These are phyloP conservation scores for Cryomyces minteri DNA, from an alignment of 495 filamentous ascomycete species.

Conservation along the genomic window DNA sequence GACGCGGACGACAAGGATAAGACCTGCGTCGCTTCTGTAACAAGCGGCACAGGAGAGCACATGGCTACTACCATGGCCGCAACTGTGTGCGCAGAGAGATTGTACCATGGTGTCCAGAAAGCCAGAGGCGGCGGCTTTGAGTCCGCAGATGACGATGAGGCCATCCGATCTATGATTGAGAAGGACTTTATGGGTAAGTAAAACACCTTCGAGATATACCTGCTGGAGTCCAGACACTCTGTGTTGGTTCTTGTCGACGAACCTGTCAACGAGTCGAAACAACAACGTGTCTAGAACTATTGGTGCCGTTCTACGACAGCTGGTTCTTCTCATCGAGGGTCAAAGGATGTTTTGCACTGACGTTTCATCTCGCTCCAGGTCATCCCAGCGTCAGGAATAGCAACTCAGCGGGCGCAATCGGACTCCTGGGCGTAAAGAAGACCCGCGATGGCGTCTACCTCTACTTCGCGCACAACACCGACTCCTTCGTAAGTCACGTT, in stretches of 20 bases:
- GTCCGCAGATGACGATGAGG: slow-evolving; percentile 48
- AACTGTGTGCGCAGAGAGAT: slow-evolving; percentile 51
- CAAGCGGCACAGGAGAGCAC: slow-evolving; percentile 90
- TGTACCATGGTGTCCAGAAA: slow-evolving; percentile 48
- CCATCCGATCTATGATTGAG: slow-evolving; percentile 50
- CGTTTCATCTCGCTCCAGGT: slow-evolving; percentile 20
- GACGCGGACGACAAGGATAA: slow-evolving; percentile 39
- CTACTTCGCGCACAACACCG: slow-evolving; percentile 84
- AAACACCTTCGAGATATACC: no score
- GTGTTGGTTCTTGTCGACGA: no score
- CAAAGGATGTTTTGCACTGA: background rate
- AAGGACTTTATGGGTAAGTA: slow-evolving; percentile 57
- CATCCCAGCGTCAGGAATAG: slow-evolving; percentile 62
- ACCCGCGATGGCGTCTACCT: slow-evolving; percentile 48
- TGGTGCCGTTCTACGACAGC: background rate
- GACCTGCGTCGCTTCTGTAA: slow-evolving; percentile 55
- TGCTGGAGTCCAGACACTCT: no score
- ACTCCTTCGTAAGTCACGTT: slow-evolving; percentile 49
- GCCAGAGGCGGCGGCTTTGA: slow-evolving; percentile 38
- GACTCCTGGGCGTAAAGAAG: slow-evolving; percentile 71
- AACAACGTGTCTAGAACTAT: no score
- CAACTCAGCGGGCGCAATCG: slow-evolving; percentile 57
- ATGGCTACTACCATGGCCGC: slow-evolving; percentile 86
- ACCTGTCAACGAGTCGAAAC: background rate
- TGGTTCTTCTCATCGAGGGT: background rate